Evolutionary conservation across 164 flowering plant genomes (phyloP), one percentile per base, ranked within the genome.

Genomic region (Litsea cubeba): DNA sequence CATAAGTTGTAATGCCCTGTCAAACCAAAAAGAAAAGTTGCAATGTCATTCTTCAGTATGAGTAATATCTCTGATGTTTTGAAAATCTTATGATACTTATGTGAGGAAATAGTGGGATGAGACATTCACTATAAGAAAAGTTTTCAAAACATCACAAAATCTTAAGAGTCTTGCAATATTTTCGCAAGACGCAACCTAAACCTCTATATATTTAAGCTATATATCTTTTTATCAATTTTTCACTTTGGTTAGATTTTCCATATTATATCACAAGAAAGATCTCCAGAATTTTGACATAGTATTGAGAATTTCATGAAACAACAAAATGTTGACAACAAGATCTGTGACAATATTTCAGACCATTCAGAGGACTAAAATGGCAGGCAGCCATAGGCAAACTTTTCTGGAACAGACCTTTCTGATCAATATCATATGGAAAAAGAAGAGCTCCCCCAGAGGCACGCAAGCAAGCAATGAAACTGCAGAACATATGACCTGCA

Each of bases 1-100:
- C 99, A 75, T 93, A 95, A 11, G 99, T 95, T 40, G 99, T 95
- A 50, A 95, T 86, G 57, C 99, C 99, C 99, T 95, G 71, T 49
- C 69, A 58, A 25, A 5, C 30, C 64, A 54, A 69, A 75, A n/a
- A 63, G 15, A 2, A 24, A 7, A 63, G 46, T 40, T 40, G 11
- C 11, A 40, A 40, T 8, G 10, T 40, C 46, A 7, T 40, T 40
- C 46, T 40, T 40, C 46, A 5, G 10, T 40, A 40, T 7, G 46
- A 8, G 46, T 40, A 40, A 8, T 1, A 40, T 40, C 46, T 7
- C 46, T 40, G 11, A 40, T 40, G 7, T 7, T 40, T 40, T 40
- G 46, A 40, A 32, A 40, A 40, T 40, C 46, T 40, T 40, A 40
- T 40, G 46, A 40, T 40, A 40, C 11, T 40, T 7, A 2, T 1